Conservation (phyloP, 495 filamentous ascomycete species). For the Neurospora sublineolata region DNA sequence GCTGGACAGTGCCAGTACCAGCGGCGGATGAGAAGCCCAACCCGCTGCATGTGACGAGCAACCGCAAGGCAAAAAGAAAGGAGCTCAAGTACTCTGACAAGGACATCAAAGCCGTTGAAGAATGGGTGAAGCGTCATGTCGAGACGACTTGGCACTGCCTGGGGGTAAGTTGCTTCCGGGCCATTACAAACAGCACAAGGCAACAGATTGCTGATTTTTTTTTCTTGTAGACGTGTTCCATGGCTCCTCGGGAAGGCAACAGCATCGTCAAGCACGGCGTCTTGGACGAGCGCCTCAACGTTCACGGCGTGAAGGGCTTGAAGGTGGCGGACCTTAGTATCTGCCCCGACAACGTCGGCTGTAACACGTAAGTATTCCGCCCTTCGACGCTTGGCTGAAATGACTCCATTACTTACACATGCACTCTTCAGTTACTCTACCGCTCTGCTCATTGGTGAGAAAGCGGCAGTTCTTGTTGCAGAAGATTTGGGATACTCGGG, state of each 20-base stretch:
- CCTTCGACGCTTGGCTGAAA: not conserved
- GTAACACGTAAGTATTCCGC: constrained; percentile 49
- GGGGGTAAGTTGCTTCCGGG: constrained; percentile 25
- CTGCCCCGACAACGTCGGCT: constrained; percentile 73
- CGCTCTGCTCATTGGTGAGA: constrained; percentile 75
- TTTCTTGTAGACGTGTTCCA: constrained; percentile 52
- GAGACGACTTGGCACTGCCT: constrained; percentile 71
- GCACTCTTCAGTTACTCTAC: constrained; percentile 41
- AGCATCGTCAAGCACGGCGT: constrained; percentile 73
- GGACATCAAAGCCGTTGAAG: constrained; percentile 60
- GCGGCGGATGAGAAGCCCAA: constrained; percentile 34
- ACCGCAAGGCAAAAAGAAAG: constrained; percentile 43
- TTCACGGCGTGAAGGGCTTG: constrained; percentile 67
- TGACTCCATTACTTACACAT: not conserved
- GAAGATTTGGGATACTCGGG: constrained; percentile 71
- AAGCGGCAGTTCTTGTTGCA: constrained; percentile 57
- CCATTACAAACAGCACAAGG: not conserved
- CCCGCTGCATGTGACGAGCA: constrained; percentile 36
- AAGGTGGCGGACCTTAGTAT: constrained; percentile 76
- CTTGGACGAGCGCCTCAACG: constrained; percentile 67
- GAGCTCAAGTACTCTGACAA: constrained; percentile 55
- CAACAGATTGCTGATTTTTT: constrained; percentile 18
- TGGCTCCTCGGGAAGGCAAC: constrained; percentile 70
- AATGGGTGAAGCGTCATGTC: constrained; percentile 67
- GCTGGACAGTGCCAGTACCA: constrained; percentile 34